Conservation (phyloP, 768 basidiomycete genomes). For the Ephemerocybe angulata region DNA sequence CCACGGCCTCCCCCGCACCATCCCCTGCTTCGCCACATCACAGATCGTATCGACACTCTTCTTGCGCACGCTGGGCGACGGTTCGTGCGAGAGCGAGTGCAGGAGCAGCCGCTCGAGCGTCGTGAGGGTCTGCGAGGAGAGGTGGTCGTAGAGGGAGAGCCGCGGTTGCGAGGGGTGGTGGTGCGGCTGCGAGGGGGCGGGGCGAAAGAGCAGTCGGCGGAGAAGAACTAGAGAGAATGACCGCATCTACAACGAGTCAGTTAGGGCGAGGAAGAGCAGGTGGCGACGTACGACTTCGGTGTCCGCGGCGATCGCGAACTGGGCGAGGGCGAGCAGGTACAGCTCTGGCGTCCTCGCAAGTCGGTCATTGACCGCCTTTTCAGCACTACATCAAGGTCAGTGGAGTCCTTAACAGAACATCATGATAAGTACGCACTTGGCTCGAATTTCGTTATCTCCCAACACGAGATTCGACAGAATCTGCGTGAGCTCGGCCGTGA, state of each 20-base stretch:
- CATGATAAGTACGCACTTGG: too few species aligned
- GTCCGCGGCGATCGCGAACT: constrained; percentile 73
- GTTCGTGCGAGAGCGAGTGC: constrained; percentile 64
- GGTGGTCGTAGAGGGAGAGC: constrained; percentile 74
- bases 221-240: constrained; percentile 81
- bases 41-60: constrained; percentile 74
- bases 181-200: constrained; percentile 33
- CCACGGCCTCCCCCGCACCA: constrained; percentile 77
- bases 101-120: constrained; percentile 72
- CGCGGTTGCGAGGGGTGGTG: constrained; percentile 21
- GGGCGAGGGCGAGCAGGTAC: constrained; percentile 73
- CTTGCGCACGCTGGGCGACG: constrained; percentile 52
- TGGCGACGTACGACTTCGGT: constrained; percentile 66
- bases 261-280: not conserved
- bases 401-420: too few species aligned
- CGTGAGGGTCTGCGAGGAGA: constrained; percentile 60
- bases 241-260: constrained; percentile 56
- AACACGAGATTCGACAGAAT: too few species aligned
- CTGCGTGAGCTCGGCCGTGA: too few species aligned
- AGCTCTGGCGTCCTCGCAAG: constrained; percentile 74
- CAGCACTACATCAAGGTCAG: too few species aligned
- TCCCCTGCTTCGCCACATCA: constrained; percentile 72
- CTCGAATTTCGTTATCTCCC: too few species aligned
- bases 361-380: constrained; percentile 78
- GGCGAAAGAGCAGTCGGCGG: constrained; percentile 71